Percentiles rank a stretch among this genome's conserved stretches.
phyloP scores from a whole-genome alignment of 768 basidiomycete genomes.

The Pleurotus tuoliensis region DNA sequence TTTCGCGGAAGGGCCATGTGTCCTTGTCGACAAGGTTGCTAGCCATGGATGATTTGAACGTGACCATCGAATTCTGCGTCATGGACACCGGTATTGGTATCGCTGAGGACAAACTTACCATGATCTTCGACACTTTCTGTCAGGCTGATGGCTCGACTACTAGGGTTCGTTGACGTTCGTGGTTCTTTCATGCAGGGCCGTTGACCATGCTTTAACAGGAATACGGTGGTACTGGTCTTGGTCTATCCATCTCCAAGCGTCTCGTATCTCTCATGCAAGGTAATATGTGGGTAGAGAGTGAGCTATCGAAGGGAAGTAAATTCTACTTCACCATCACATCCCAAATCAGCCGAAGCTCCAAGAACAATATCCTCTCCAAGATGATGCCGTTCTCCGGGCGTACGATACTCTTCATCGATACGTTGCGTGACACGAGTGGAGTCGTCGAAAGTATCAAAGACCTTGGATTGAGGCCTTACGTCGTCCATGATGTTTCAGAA shows the following conservation, averaged over 20 bases:
- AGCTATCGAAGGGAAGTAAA: constrained; percentile 85
- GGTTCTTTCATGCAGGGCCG: constrained; percentile 1
- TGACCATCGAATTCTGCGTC: constrained; percentile 96
- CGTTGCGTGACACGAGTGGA: constrained; percentile 66
- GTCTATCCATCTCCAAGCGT: constrained; percentile 94
- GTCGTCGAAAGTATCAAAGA: constrained; percentile 75
- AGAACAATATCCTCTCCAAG: constrained; percentile 69
- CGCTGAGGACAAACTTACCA: constrained; percentile 93
- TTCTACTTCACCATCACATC: constrained; percentile 96
- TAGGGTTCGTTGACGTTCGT: constrained; percentile 47
- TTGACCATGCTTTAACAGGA: constrained; percentile 46
- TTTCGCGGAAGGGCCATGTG: constrained; percentile 78
- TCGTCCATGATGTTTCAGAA: constrained; percentile 69
- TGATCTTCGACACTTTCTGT: constrained; percentile 98
- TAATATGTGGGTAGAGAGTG: constrained; percentile 98
- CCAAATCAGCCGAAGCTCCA: constrained; percentile 67
- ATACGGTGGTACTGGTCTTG: constrained; percentile 95
- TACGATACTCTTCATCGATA: constrained; percentile 89
- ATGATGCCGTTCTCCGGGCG: constrained; percentile 85
- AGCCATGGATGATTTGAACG: constrained; percentile 73
- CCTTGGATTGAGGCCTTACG: constrained; percentile 71
- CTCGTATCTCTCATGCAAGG: constrained; percentile 97
- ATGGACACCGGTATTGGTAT: constrained; percentile 98
- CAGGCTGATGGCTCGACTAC: constrained; percentile 98
- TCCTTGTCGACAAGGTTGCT: constrained; percentile 81